phyloP scores from a whole-genome alignment of 441 rosid species.

The Francoa sonchifolia region DNA sequence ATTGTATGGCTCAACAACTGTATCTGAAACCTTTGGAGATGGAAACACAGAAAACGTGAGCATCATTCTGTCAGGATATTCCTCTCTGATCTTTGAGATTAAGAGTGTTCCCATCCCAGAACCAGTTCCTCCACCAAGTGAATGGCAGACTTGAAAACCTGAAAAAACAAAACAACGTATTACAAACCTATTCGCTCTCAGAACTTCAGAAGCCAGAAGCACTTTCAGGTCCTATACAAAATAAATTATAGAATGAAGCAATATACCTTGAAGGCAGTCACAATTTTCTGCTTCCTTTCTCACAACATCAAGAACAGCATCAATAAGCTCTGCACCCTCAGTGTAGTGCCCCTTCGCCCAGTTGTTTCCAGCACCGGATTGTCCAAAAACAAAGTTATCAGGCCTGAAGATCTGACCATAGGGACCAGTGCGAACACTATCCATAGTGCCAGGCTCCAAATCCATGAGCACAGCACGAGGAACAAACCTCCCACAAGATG shows the following conservation, averaged over 20 bases:
- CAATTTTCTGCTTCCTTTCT: conserved; percentile 43
- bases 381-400: conserved; percentile 45
- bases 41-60: conserved; percentile 38
- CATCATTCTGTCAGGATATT: conserved; percentile 42
- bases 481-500: conserved; percentile 40
- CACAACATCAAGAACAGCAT: conserved; percentile 38
- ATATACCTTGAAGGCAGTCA: conserved; percentile 38
- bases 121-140: conserved; percentile 41
- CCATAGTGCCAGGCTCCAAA: conserved; percentile 64
- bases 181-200: not conserved
- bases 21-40: conserved; percentile 37
- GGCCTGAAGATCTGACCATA: conserved; percentile 40
- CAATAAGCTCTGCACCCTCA: conserved; percentile 40
- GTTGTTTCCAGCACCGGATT: conserved; percentile 51
- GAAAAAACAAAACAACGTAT: not conserved
- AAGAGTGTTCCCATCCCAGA: conserved; percentile 43
- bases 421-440: conserved; percentile 39
- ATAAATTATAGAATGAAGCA: not conserved
- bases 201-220: not conserved
- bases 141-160: conserved; percentile 42
- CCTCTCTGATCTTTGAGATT: conserved; percentile 41
- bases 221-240: too few relatives aligned
- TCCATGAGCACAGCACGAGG: conserved; percentile 50
- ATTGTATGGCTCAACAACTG: conserved; percentile 39
- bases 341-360: conserved; percentile 48